A percentile compares a stretch with the other conserved stretches of the same genome.
Evolutionary conservation across 208 protist species (phyloP).

Genomic region (Acanthamoeba healyi): DNA sequence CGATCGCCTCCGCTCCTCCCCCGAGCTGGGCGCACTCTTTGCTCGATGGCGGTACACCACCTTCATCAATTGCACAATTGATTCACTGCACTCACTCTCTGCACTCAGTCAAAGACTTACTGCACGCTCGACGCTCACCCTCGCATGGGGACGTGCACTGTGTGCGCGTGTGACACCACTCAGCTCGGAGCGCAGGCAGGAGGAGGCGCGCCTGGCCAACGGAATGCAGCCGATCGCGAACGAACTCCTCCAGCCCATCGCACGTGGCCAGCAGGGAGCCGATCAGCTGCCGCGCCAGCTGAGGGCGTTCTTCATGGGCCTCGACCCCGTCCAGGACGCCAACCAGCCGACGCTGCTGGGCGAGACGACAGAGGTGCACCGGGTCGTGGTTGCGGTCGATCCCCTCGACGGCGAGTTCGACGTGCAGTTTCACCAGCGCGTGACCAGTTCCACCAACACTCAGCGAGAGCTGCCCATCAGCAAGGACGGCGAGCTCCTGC

Average conservation of each 20-base stretch:
- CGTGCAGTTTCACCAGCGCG: constrained; percentile 61
- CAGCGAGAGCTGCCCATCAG: not conserved
- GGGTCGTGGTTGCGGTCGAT: not conserved
- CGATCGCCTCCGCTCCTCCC: not conserved
- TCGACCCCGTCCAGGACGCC: constrained; percentile 43
- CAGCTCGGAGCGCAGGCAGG: not conserved
- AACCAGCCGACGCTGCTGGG: not conserved
- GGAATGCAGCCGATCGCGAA: not conserved
- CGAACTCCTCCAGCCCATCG: not conserved
- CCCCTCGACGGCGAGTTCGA: constrained; percentile 8
- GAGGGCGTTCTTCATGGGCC: constrained; percentile 29
- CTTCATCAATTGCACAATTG: not conserved
- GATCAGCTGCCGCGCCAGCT: not conserved
- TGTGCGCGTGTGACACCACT: no score
- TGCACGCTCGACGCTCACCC: not conserved
- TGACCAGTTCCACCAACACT: not conserved
- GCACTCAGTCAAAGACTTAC: no score
- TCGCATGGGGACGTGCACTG: no score
- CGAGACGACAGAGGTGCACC: not conserved
- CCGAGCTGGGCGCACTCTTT: not conserved
- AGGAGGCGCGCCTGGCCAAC: not conserved
- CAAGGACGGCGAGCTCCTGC: not conserved
- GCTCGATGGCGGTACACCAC: not conserved
- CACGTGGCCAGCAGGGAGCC: not conserved
- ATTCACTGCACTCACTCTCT: not conserved